A percentile compares a stretch with the other conserved stretches of the same genome.
These are phyloP conservation scores for Ceratocystis alfenasii DNA, from an alignment of 2,329 filamentous ascomycete species.

Conservation along the genomic window DNA sequence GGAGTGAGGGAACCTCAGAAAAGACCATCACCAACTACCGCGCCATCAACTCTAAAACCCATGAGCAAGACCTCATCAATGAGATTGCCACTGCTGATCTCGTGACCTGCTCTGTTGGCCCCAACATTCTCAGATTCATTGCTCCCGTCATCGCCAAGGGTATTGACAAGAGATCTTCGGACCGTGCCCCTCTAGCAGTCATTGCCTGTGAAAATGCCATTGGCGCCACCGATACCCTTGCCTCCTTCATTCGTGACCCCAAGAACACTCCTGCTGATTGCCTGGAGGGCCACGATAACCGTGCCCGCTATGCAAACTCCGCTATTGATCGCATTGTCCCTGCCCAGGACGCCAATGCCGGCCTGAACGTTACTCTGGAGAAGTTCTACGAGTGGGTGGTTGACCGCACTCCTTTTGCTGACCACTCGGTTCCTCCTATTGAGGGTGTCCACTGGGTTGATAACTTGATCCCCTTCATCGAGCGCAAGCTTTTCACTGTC, in stretches of 20 bases:
- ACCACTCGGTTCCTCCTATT: constrained; percentile 58
- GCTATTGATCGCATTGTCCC: constrained; percentile 98
- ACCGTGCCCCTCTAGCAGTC: constrained; percentile 61
- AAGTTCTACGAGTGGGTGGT: constrained; percentile 99
- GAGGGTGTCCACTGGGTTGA: constrained; percentile 88
- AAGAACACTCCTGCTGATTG: constrained; percentile 58
- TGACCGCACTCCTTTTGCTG: constrained; percentile 71
- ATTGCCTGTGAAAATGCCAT: constrained; percentile 99
- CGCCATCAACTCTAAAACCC: constrained; percentile 84
- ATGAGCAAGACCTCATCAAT: constrained; percentile 68
- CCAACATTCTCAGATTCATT: constrained; percentile 92
- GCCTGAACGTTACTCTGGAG: constrained; percentile 87
- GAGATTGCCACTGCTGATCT: constrained; percentile 81
- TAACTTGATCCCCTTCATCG: constrained; percentile 86
- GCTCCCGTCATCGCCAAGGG: constrained; percentile 92
- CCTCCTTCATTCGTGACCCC: constrained; percentile 63
- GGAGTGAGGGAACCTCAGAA: constrained; percentile 64
- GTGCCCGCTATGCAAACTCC: constrained; percentile 89
- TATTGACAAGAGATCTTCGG: constrained; percentile 59
- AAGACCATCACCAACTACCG: constrained; percentile 90
- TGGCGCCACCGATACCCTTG: constrained; percentile 80
- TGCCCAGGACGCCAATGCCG: constrained; percentile 66
- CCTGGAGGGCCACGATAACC: constrained; percentile 54
- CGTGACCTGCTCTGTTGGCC: constrained; percentile 93
- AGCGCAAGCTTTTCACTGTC: constrained; percentile 98